Percentiles rank a stretch among this genome's conserved stretches.
Conservation (phyloP, 2,329 filamentous ascomycete species). For the Mollisiaceae sp. region DNA sequence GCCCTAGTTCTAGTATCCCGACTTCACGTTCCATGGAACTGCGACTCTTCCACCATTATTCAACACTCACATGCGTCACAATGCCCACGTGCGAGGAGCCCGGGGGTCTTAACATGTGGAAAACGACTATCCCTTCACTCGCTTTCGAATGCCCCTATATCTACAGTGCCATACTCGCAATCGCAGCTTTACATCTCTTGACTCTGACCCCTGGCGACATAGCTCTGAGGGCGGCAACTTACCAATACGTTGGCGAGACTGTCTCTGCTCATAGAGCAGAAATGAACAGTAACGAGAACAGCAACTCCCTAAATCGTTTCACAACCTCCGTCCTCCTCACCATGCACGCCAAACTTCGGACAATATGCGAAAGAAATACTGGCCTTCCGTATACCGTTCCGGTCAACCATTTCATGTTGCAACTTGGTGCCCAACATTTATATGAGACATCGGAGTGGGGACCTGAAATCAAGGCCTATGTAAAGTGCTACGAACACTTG, state of each 20-base stretch:
- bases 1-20: neutral
- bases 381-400: no score
- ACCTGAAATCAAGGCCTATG: no score
- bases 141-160: conserved; percentile 22
- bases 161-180: conserved; percentile 20
- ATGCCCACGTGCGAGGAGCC: conserved; percentile 16
- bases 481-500: no score
- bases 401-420: no score
- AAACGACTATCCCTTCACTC: conserved; percentile 13
- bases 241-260: conserved; percentile 22
- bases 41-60: conserved; percentile 25
- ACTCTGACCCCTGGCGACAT: conserved; percentile 12
- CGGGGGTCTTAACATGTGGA: conserved; percentile 20
- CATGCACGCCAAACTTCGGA: no score
- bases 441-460: no score
- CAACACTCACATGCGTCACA: conserved; percentile 17
- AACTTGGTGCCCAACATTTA: no score
- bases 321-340: no score
- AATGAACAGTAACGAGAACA: no score
- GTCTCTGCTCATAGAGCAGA: no score
- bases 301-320: no score
- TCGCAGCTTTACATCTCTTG: conserved; percentile 24
- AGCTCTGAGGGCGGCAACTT: conserved; percentile 15
- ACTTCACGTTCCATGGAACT: conserved; percentile 21
- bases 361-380: no score